Evolutionary conservation across 352 stramenopile genomes (phyloP).

Genomic region (Globisporangium radiosum): DNA sequence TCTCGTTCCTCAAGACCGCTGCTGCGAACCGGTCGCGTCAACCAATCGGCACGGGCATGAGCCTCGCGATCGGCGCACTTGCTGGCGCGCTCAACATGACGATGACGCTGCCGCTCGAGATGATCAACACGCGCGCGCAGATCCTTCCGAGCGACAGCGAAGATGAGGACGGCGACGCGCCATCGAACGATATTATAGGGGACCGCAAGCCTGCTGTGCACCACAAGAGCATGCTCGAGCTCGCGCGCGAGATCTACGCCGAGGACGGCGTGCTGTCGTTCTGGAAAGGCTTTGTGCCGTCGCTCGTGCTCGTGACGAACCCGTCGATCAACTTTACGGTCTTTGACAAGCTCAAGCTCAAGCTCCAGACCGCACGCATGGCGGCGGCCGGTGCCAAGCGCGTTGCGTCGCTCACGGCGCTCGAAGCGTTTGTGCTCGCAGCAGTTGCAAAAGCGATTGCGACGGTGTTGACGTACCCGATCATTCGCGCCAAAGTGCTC

Average conservation of each 20-base stretch:
- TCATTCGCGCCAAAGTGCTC: slow-evolving; percentile 87
- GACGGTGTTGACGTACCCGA: slow-evolving; percentile 82
- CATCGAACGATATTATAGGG: slow-evolving; percentile 6
- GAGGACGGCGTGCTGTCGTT: slow-evolving; percentile 69
- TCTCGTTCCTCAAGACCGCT: slow-evolving; percentile 67
- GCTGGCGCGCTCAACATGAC: slow-evolving; percentile 84
- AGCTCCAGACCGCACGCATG: slow-evolving; percentile 50
- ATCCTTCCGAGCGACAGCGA: slow-evolving; percentile 46
- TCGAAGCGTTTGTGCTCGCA: slow-evolving; percentile 77
- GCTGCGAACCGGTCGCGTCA: slow-evolving; percentile 43
- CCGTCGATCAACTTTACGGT: slow-evolving; percentile 88
- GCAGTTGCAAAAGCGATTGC: slow-evolving; percentile 79
- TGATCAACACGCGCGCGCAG: slow-evolving; percentile 85
- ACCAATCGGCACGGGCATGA: slow-evolving; percentile 54
- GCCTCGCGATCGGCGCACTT: slow-evolving; percentile 66
- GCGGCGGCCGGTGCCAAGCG: slow-evolving; percentile 25
- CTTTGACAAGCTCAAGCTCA: slow-evolving; percentile 82
- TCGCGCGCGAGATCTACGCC: slow-evolving; percentile 57
- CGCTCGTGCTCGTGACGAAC: slow-evolving; percentile 85
- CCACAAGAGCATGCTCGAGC: slow-evolving; percentile 37
- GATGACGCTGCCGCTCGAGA: slow-evolving; percentile 83
- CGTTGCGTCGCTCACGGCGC: slow-evolving; percentile 44
- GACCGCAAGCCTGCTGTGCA: background rate
- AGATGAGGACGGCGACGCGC: slow-evolving; percentile 22
- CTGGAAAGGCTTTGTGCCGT: slow-evolving; percentile 86